Conservation (phyloP, 2,329 filamentous ascomycete genomes). For the Pestalotiopsis sp. region DNA sequence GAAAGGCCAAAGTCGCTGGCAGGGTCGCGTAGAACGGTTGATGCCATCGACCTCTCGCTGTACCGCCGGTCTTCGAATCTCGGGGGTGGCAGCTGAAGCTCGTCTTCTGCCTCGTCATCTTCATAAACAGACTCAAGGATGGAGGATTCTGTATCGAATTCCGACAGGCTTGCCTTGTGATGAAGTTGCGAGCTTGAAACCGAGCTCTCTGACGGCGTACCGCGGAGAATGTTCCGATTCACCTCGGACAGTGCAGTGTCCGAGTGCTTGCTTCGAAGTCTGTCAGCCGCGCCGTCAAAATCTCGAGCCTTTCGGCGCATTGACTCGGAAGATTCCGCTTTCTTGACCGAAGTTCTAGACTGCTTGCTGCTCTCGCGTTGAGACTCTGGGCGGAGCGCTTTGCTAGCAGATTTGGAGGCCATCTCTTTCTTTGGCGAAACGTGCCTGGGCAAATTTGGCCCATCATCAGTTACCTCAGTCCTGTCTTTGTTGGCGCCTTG, state of each 20-base stretch:
- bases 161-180: constrained; percentile 17
- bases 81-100: constrained; percentile 29
- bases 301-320: constrained; percentile 2
- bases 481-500: constrained; percentile 20
- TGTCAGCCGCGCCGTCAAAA: constrained; percentile 23
- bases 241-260: constrained; percentile 26
- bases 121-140: constrained; percentile 34
- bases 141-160: constrained; percentile 30
- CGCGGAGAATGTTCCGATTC: constrained; percentile 30
- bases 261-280: constrained; percentile 7
- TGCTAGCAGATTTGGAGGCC: constrained; percentile 14
- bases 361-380: not conserved
- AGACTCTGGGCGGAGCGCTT: constrained; percentile 17
- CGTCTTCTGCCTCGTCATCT: constrained; percentile 24
- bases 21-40: constrained; percentile 38
- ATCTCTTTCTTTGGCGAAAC: constrained; percentile 16
- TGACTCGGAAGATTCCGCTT: not conserved
- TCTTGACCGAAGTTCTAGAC: not conserved
- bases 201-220: constrained; percentile 19
- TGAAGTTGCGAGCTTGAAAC: constrained; percentile 16
- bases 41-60: constrained; percentile 35
- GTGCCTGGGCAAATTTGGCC: constrained; percentile 15
- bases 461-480: constrained; percentile 11
- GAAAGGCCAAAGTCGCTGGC: constrained; percentile 27
- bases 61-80: constrained; percentile 22